Percentiles rank a stretch among this genome's conserved stretches.
Conservation (phyloP, 495 filamentous ascomycete species). For the Penicillium maclennaniae region DNA sequence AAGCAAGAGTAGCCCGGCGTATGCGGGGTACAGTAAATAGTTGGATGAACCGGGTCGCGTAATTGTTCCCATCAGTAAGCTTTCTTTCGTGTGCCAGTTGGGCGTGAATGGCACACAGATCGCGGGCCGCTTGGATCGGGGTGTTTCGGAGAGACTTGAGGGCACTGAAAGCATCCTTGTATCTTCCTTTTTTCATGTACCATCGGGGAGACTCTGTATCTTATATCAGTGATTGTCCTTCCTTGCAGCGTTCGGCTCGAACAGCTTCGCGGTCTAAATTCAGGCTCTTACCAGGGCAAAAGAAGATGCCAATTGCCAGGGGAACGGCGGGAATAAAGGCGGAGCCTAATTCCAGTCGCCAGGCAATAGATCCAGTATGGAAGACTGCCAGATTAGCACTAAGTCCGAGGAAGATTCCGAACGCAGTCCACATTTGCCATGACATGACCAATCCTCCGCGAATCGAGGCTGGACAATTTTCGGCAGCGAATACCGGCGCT, state of each 20-base stretch:
- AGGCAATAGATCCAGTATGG: slow-evolving; percentile 53
- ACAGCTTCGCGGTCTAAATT: too few relatives aligned
- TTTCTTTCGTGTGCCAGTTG: slow-evolving; percentile 43
- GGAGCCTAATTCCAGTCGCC: slow-evolving; percentile 76
- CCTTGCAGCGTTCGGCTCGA: too few relatives aligned
- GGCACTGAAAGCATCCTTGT: slow-evolving; percentile 58
- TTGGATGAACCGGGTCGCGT: slow-evolving; percentile 46
- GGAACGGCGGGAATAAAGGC: slow-evolving; percentile 75
- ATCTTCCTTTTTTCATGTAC: slow-evolving; percentile 60
- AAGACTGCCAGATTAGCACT: slow-evolving; percentile 67
- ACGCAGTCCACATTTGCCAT: slow-evolving; percentile 85
- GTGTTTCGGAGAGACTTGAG: slow-evolving; percentile 64
- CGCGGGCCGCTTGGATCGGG: slow-evolving; percentile 67
- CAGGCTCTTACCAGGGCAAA: too few relatives aligned
- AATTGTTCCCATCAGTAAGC: slow-evolving; percentile 29
- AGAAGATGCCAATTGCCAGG: slow-evolving; percentile 59
- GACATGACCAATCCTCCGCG: slow-evolving; percentile 79
- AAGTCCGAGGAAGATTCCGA: slow-evolving; percentile 71
- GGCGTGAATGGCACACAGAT: slow-evolving; percentile 71
- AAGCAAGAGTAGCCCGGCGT: slow-evolving; percentile 53
- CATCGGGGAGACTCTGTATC: slow-evolving; percentile 45
- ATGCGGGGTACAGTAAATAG: slow-evolving; percentile 56
- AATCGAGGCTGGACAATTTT: slow-evolving; percentile 69
- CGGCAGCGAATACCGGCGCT: slow-evolving; percentile 73
- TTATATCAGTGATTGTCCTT: too few relatives aligned